Evolutionary conservation across 83 land plant genomes (phyloP).

Genomic region (Isoetes engelmannii): DNA sequence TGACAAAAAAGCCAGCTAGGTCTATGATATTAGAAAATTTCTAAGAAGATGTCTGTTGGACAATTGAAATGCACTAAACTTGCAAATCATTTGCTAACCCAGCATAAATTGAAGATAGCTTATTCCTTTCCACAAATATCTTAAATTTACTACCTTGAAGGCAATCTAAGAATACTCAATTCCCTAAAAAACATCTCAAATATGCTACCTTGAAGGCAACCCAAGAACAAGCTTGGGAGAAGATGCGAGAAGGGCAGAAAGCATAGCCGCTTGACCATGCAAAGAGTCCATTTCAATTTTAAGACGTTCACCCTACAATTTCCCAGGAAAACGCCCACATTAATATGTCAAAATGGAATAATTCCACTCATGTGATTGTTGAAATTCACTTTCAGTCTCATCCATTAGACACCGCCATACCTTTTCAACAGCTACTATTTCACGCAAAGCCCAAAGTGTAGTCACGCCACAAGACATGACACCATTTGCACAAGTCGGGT

Average conservation of each 20-base stretch:
- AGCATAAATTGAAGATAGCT: no score
- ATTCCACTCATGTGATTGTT: background rate
- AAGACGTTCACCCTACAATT: constrained; percentile 64
- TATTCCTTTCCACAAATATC: background rate
- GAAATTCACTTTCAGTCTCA: background rate
- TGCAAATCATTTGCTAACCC: no score
- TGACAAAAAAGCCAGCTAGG: no score
- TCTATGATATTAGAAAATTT: no score
- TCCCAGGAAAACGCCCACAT: constrained; percentile 2
- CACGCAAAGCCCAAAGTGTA: constrained; percentile 75
- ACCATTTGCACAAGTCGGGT: constrained; percentile 86
- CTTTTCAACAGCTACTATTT: constrained; percentile 78
- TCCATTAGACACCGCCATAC: constrained; percentile 22
- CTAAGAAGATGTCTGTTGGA: no score
- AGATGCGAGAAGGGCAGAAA: constrained; percentile 72
- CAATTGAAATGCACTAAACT: no score
- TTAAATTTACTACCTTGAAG: constrained; percentile 44
- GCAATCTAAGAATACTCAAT: constrained; percentile 62
- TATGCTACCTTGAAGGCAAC: constrained; percentile 62
- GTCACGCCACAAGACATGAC: constrained; percentile 87
- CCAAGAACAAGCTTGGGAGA: constrained; percentile 80
- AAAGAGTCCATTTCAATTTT: constrained; percentile 66
- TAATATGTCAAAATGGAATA: no score
- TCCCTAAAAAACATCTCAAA: background rate
- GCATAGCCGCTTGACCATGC: constrained; percentile 89